Evolutionary conservation across 345 rosid genomes (phyloP).

Genomic region (Citropsis articulata): DNA sequence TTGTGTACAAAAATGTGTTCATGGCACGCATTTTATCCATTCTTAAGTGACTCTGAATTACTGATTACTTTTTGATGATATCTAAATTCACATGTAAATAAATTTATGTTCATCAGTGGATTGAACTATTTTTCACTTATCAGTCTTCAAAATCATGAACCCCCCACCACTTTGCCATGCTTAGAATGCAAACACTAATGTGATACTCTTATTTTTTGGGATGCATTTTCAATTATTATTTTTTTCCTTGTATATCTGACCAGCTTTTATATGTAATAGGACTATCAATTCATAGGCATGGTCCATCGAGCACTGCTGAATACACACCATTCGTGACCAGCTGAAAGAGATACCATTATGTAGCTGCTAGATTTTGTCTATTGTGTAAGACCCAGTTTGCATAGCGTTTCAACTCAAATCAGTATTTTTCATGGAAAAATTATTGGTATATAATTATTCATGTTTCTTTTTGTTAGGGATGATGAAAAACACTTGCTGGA

Average conservation of each 20-base stretch:
- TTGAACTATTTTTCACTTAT: too few species aligned
- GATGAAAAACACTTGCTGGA: not conserved
- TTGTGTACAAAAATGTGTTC: not conserved
- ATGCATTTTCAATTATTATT: conserved; percentile 1
- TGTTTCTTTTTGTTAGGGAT: not conserved
- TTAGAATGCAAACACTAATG: too few species aligned
- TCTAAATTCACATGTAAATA: too few species aligned
- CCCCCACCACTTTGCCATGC: too few species aligned
- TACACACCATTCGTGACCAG: conserved; percentile 55
- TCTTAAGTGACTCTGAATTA: too few species aligned
- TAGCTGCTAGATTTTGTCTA: conserved; percentile 20
- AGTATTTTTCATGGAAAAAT: not conserved
- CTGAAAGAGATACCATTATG: conserved; percentile 5
- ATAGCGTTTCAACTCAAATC: conserved; percentile 15
- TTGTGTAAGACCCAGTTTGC: conserved; percentile 28
- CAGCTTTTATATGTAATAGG: conserved; percentile 35
- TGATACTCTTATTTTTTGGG: not conserved
- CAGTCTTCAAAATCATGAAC: too few species aligned
- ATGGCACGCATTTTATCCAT: too few species aligned
- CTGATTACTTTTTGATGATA: too few species aligned
- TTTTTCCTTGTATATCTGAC: conserved; percentile 8
- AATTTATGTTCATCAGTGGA: too few species aligned
- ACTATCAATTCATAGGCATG: conserved; percentile 78
- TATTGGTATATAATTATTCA: not conserved
- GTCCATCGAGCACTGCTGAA: conserved; percentile 63